phyloP scores from a whole-genome alignment of 768 basidiomycete species.

The Tulasnella sp. region DNA sequence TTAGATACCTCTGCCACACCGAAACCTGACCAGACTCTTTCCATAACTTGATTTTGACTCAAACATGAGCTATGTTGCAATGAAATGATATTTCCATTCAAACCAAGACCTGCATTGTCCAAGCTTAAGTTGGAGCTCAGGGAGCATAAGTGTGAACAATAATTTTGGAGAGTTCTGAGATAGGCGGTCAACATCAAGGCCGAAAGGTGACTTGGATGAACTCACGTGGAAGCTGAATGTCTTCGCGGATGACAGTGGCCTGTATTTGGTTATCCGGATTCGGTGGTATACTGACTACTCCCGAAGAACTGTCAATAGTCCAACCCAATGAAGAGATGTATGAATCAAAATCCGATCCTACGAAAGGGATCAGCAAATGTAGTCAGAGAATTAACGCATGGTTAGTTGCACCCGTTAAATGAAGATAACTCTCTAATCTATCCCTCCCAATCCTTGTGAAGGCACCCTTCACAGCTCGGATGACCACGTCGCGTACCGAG shows the following conservation, averaged over 20 bases:
- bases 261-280: conserved; percentile 85
- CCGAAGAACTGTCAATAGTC: conserved; percentile 40
- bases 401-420: conserved; percentile 41
- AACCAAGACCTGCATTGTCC: no score
- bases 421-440: conserved; percentile 57
- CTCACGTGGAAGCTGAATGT: conserved; percentile 69
- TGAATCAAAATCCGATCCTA: conserved; percentile 44
- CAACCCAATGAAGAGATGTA: conserved; percentile 58
- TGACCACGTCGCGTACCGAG: conserved; percentile 61
- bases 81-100: no score
- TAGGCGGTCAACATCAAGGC: not conserved
- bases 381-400: not conserved
- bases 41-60: no score
- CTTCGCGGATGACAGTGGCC: conserved; percentile 72
- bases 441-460: conserved; percentile 60
- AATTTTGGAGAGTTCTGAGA: conserved; percentile 14
- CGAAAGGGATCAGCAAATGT: not conserved
- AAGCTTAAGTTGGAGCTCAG: no score
- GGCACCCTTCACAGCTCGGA: conserved; percentile 63
- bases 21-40: no score
- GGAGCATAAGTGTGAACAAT: conserved; percentile 13
- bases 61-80: no score
- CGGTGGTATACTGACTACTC: conserved; percentile 54
- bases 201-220: conserved; percentile 15
- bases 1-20: no score